Evolutionary conservation across 1,139 yeast species (phyloP), one percentile per base, ranked within the genome.

Genomic region (Casaregolazyma suthepensis): DNA sequence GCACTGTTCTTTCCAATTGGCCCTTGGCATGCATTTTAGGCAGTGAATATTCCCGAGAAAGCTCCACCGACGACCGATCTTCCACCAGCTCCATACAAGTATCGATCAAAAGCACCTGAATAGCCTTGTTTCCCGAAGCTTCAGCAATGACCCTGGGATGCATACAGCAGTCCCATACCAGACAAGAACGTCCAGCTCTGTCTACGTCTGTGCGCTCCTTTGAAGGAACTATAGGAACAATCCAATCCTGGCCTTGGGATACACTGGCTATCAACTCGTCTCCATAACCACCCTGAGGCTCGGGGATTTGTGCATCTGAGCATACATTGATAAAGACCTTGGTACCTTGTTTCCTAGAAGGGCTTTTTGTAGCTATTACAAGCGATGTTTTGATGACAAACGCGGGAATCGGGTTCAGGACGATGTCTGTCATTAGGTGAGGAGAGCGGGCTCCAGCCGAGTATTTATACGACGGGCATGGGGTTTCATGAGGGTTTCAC

Each of bases 321-420:
- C 96, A 87, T 0, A 88, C 73, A 66, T 90, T 90, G 52, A 89
- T 75, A 66, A 90, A 90, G n/a, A 86, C 78, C 64, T 90, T 90
- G 2, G 82, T 75, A 0, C 80, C 77, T 51, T 55, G 63, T 38
- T 63, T 62, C 57, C 60, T 66, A 45, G 57, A 59, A 1, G 60
- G 47, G 1, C 61, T 48, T 46, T 71, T 63, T 18, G 62, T 63
- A 20, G 77, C 59, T 5, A 56, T 71, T 9, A 78, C 70, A 1
- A 83, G 70, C 54, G 75, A 69, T 0, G 88, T 76, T 66, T 86
- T 86, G 45, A 85, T 74, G 15, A 84, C 93, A 65, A 84, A 85
- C 12, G 81, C 83, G 0, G 87, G 81, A 13, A 62, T 68, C 0
- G 90, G 89, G 29, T 70, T 62, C 4, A 77, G 62, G 18, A 53